A percentile compares a stretch with the other conserved stretches of the same genome.
phyloP scores from a whole-genome alignment of 306 rosid species.

The Inga oerstediana region DNA sequence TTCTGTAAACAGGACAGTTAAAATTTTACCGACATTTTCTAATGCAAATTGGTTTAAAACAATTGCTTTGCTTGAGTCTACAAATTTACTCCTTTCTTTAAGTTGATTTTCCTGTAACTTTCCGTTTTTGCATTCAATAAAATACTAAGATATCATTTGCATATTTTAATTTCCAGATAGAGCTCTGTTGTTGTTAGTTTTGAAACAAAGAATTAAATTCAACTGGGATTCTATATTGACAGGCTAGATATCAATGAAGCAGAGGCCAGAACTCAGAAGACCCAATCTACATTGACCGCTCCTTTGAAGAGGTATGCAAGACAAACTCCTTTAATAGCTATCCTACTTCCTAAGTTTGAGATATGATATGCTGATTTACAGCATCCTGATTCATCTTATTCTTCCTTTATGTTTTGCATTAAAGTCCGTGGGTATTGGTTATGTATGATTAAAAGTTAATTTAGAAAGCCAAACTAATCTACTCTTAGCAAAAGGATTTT shows the following conservation, averaged over 20 bases:
- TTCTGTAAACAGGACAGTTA: background rate
- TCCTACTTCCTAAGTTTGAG: conserved; percentile 2
- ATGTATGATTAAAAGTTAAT: background rate
- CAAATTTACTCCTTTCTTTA: conserved; percentile 1
- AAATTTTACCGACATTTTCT: background rate
- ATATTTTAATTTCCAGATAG: background rate
- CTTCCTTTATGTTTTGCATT: conserved; percentile 1
- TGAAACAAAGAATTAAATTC: conserved; percentile 37
- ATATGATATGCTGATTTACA: conserved; percentile 9
- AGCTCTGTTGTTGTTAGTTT: conserved; percentile 6
- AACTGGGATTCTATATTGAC: conserved; percentile 30
- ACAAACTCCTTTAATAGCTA: conserved; percentile 1
- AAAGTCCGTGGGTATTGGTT: background rate
- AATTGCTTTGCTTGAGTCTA: conserved; percentile 6
- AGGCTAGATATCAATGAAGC: conserved; percentile 56
- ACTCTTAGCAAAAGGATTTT: background rate
- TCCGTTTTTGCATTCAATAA: conserved; percentile 35
- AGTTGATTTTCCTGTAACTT: background rate
- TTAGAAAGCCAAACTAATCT: conserved; percentile 12
- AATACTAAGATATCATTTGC: background rate
- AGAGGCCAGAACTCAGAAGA: conserved; percentile 44
- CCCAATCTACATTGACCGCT: conserved; percentile 55
- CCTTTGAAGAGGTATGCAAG: conserved; percentile 70
- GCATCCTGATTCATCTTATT: background rate
- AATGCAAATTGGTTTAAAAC: conserved; percentile 13